Percentiles rank a stretch among this genome's conserved stretches.
Conservation (phyloP, 2,329 filamentous ascomycete species). For the Aspergillus unguis region DNA sequence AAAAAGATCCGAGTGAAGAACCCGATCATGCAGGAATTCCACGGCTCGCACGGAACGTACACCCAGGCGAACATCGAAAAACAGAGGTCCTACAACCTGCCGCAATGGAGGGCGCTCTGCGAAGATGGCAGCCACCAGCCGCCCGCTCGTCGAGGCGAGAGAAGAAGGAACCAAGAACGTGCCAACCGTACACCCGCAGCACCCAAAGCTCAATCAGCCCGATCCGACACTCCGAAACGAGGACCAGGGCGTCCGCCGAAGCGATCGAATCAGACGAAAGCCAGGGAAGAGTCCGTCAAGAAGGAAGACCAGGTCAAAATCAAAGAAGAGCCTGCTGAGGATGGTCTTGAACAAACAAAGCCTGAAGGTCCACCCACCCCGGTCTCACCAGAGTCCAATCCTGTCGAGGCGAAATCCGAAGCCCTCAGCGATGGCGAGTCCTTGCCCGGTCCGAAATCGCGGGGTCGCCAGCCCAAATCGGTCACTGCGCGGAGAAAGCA, state of each 20-base stretch:
- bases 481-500: constrained; percentile 85
- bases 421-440: constrained; percentile 44
- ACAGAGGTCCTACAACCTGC: constrained; percentile 91
- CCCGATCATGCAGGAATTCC: constrained; percentile 97
- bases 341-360: constrained; percentile 36
- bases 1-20: constrained; percentile 93
- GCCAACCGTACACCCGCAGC: constrained; percentile 37
- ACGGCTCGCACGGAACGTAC: constrained; percentile 91
- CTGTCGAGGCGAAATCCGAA: constrained; percentile 56
- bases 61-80: constrained; percentile 97
- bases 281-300: constrained; percentile 35
- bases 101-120: constrained; percentile 91
- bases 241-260: constrained; percentile 41
- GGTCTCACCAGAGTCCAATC: constrained; percentile 54
- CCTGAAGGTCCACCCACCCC: constrained; percentile 52
- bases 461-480: constrained; percentile 62
- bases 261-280: constrained; percentile 35
- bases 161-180: constrained; percentile 50
- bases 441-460: constrained; percentile 42
- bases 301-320: constrained; percentile 22
- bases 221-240: constrained; percentile 47
- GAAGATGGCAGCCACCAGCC: constrained; percentile 95
- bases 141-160: constrained; percentile 74
- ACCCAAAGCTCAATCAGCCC: constrained; percentile 31
- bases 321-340: constrained; percentile 36